Conservation (phyloP, 352 stramenopile species). For the Pythium pyrilobum region DNA sequence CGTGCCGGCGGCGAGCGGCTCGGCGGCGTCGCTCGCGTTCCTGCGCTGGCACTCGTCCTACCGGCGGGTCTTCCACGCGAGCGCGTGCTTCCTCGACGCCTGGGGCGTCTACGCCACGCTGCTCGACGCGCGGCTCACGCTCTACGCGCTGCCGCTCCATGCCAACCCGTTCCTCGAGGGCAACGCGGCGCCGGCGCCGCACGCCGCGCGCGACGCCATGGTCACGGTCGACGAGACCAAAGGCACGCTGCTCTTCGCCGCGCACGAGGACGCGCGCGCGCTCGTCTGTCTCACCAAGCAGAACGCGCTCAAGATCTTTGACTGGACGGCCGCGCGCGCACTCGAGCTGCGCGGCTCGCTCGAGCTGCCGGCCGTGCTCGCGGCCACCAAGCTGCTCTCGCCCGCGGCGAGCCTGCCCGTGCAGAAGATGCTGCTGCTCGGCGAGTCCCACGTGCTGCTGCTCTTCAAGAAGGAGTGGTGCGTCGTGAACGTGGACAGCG, state of each 20-base stretch:
- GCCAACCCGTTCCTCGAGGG: slow-evolving; percentile 36
- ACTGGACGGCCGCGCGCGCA: slow-evolving; percentile 58
- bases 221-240: slow-evolving; percentile 60
- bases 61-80: slow-evolving; percentile 55
- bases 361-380: slow-evolving; percentile 34
- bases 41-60: slow-evolving; percentile 51
- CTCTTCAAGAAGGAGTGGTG: slow-evolving; percentile 59
- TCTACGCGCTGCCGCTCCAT: slow-evolving; percentile 58
- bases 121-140: slow-evolving; percentile 46
- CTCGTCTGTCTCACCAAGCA: slow-evolving; percentile 56
- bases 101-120: slow-evolving; percentile 70
- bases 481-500: slow-evolving; percentile 63
- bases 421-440: slow-evolving; percentile 52
- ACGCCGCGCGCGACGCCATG: slow-evolving; percentile 15
- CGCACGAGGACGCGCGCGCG: slow-evolving; percentile 48
- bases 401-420: slow-evolving; percentile 27
- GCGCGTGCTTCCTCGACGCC: slow-evolving; percentile 48
- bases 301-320: slow-evolving; percentile 57
- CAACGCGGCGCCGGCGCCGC: slow-evolving; percentile 1
- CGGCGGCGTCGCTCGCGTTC: slow-evolving; percentile 11
- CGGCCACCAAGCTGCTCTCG: slow-evolving; percentile 9
- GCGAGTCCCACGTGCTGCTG: slow-evolving; percentile 63
- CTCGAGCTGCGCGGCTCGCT: slow-evolving; percentile 53
- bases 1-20: slow-evolving; percentile 18
- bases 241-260: slow-evolving; percentile 41